A percentile compares a stretch with the other conserved stretches of the same genome.
These are phyloP conservation scores for Barbarea vulgaris DNA, from an alignment of 345 rosid genomes.

Conservation along the genomic window DNA sequence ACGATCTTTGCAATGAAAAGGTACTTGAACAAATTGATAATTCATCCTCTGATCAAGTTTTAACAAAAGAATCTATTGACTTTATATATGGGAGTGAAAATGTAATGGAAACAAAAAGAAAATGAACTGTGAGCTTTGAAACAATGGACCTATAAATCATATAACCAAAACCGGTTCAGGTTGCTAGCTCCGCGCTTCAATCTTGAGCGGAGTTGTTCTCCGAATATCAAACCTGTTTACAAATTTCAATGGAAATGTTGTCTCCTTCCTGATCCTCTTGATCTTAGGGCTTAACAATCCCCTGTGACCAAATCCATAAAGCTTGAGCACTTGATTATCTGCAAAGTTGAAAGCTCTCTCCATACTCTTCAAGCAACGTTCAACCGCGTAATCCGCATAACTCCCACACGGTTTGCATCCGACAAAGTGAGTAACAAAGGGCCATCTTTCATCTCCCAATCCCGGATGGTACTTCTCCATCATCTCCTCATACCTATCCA, in stretches of 20 bases:
- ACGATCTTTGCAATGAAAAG: not conserved
- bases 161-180: not conserved
- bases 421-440: conserved; percentile 89
- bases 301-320: conserved; percentile 87
- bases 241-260: conserved; percentile 61
- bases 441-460: conserved; percentile 96
- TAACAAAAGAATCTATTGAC: conserved; percentile 2
- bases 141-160: not conserved
- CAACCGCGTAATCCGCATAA: conserved; percentile 93
- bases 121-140: not conserved
- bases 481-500: conserved; percentile 94
- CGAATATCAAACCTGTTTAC: conserved; percentile 85
- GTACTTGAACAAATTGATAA: conserved; percentile 18
- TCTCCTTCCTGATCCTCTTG: conserved; percentile 85
- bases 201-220: conserved; percentile 41
- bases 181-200: conserved; percentile 45
- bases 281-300: conserved; percentile 94
- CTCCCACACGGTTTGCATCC: conserved; percentile 98
- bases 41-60: not conserved
- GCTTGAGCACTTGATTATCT: conserved; percentile 86
- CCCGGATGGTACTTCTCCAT: conserved; percentile 94
- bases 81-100: not conserved
- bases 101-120: not conserved
- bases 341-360: conserved; percentile 96
- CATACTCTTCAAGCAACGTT: conserved; percentile 84